Evolutionary conservation across 805 yeast genomes (phyloP).

Genomic region (Lachancea lanzarotensis): DNA sequence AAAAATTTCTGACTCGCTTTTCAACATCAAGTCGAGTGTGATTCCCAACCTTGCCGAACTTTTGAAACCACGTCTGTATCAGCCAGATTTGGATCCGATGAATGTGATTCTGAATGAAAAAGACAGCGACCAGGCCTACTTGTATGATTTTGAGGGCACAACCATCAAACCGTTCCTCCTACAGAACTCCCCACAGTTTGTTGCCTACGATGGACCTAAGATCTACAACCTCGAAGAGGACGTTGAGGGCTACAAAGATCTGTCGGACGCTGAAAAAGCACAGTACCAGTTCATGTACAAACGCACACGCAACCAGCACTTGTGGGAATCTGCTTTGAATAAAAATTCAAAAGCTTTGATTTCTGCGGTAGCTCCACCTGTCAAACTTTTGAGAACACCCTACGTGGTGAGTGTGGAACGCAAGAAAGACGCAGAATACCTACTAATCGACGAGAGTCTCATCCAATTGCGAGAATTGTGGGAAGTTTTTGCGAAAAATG

Average conservation of each 20-base stretch:
- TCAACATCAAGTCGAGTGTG: conserved; percentile 44
- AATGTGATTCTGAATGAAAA: conserved; percentile 56
- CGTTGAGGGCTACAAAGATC: conserved; percentile 57
- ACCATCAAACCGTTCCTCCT: conserved; percentile 76
- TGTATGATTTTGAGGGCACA: conserved; percentile 80
- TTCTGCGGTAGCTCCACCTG: conserved; percentile 78
- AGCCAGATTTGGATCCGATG: conserved; percentile 88
- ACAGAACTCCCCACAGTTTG: conserved; percentile 73
- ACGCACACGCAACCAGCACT: conserved; percentile 83
- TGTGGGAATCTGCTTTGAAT: conserved; percentile 78
- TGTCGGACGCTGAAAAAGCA: conserved; percentile 67
- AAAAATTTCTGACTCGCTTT: conserved; percentile 49
- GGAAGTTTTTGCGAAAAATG: conserved; percentile 56
- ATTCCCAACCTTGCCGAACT: conserved; percentile 59
- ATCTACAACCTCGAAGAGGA: conserved; percentile 71
- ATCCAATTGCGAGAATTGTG: conserved; percentile 63
- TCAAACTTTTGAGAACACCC: conserved; percentile 62
- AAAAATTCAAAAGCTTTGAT: conserved; percentile 58
- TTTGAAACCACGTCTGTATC: conserved; percentile 63
- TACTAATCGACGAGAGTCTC: conserved; percentile 60
- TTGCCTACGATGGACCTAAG: conserved; percentile 83
- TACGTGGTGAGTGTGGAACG: conserved; percentile 55
- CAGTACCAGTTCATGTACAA: conserved; percentile 82
- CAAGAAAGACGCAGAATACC: conserved; percentile 49
- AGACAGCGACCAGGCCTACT: conserved; percentile 37